A percentile compares a stretch with the other conserved stretches of the same genome.
Conservation (phyloP, 2,329 filamentous ascomycete species). For the Lecanoromycetidae sp. region DNA sequence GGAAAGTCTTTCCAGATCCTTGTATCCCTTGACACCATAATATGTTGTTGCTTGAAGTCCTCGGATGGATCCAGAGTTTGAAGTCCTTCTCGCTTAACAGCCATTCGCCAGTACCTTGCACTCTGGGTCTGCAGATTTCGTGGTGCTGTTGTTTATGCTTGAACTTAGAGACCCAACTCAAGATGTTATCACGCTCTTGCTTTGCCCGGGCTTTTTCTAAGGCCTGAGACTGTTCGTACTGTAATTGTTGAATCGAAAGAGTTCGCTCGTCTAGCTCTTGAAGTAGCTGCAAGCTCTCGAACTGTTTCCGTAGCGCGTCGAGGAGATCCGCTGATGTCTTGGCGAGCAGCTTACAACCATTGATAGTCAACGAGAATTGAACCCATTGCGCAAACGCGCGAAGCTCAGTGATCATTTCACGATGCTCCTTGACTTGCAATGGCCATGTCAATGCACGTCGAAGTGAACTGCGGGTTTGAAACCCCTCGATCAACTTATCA, state of each 20-base stretch:
- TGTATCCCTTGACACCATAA: constrained; percentile 21
- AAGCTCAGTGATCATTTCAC: constrained; percentile 18
- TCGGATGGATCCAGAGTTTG: constrained; percentile 5
- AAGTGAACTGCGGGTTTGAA: background rate
- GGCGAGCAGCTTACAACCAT: constrained; percentile 19
- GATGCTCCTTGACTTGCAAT: constrained; percentile 19
- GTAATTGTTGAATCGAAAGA: background rate
- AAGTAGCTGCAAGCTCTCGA: constrained; percentile 16
- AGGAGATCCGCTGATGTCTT: constrained; percentile 18
- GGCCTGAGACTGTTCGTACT: constrained; percentile 1
- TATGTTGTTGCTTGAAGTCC: background rate
- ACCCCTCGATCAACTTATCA: background rate
- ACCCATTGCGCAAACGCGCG: constrained; percentile 18
- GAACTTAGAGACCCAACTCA: constrained; percentile 10
- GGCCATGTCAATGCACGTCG: constrained; percentile 17
- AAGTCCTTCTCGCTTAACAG: constrained; percentile 10
- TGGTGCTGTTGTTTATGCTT: constrained; percentile 8
- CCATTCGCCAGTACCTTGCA: constrained; percentile 19
- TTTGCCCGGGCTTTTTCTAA: background rate
- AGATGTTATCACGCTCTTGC: background rate
- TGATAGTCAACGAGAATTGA: constrained; percentile 20
- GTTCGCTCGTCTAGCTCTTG: background rate
- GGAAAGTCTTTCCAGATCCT: constrained; percentile 20
- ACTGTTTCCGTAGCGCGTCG: constrained; percentile 16
- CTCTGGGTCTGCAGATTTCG: constrained; percentile 12